Evolutionary conservation across 2,329 filamentous ascomycete genomes (phyloP), one percentile per base, ranked within the genome.

Genomic region (Cytospora piceicola): DNA sequence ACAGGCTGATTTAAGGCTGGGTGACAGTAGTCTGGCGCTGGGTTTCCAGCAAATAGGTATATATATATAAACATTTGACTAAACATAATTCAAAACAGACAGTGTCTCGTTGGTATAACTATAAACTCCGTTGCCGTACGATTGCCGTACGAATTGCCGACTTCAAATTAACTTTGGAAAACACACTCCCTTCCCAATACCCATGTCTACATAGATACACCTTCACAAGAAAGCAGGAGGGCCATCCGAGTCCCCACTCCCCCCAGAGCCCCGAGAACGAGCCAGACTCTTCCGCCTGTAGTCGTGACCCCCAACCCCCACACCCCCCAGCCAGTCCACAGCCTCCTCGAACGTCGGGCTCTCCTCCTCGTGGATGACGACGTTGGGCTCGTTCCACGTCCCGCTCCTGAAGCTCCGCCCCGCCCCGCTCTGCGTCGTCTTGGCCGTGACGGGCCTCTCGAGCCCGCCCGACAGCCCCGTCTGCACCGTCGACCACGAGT

Each of bases 401-500:
- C n/a, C 57, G 52, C 27, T 49, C 58, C 24, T 53, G 56, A 32
- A 61, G 39, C 39, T 56, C 49, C 8, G 36, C 52, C 63, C 63
- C 52, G 34, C 20, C 12, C 53, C 56, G 22, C 61, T 63, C 52
- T 61, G 59, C 3, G 60, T 39, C 36, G 60, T 63, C 61, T 39
- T 63, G 5, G 61, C 61, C n/a, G 61, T 63, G n/a, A 63, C 30
- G 20, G 61, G 53, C 22, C 61, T 27, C 7, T 63, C 61, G 32
- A 17, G 39, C 4, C 11, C 22, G 7, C 22, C 22, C 9, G 61
- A 63, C 1, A 57, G n/a, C 2, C 61, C 53, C 1, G 29, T 32
- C 17, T 63, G 61, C 17, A 69, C 56, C 3, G 71, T 71, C 4
- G 69, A 70, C 70, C 69, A 71, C 36, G 69, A 63, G 5, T 53